Evolutionary conservation across 2,329 filamentous ascomycete species (phyloP), one percentile per base, ranked within the genome.

Genomic region (Grosmannia huntii): DNA sequence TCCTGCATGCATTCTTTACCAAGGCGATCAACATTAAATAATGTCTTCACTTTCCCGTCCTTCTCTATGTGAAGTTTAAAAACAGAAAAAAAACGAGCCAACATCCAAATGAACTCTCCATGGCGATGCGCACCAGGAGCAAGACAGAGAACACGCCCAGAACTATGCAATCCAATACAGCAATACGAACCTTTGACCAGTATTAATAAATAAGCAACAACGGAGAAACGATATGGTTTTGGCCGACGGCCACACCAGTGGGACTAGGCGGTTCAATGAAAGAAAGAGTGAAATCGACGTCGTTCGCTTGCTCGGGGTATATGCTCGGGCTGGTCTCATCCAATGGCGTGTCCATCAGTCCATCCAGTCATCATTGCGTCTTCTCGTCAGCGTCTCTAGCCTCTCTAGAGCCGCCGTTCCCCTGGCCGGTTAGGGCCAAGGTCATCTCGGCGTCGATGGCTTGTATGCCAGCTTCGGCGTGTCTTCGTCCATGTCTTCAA

Each of bases 401-500:
- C 14, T 44, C 6, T 21, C 16, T n/a, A 19, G 41, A 44, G 41
- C 41, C 19, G 41, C 41, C 41, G 41, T 44, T 44, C 19, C 41
- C 41, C 19, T n/a, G 41, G 41, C 16, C 10, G 7, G 16, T 44
- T 44, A 9, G 9, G 27, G 21, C 4, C 21, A 5, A 12, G 48
- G 6, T 38, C 16, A 36, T 48, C 36, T 33, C 27, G 23, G 48
- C 65, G 66, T 60, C 60, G 61, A 61, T 73, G 67, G 75, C 60
- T 71, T 72, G 62, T 72, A 77, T 48, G 72, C 67, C 58, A 77
- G 60, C 60, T 69, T 72, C 1, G 74, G 73, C 1, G 68, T 41
- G 66, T 67, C 56, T 21, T 57, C 56, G 7, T 70, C 70, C 53
- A 71, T 69, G 9, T 72, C 66, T 48, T 73, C 72, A 19, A 74